A percentile compares a stretch with the other conserved stretches of the same genome.
These are phyloP conservation scores for Azolla pinnata DNA, from an alignment of 75 land plant species.

Conservation along the genomic window DNA sequence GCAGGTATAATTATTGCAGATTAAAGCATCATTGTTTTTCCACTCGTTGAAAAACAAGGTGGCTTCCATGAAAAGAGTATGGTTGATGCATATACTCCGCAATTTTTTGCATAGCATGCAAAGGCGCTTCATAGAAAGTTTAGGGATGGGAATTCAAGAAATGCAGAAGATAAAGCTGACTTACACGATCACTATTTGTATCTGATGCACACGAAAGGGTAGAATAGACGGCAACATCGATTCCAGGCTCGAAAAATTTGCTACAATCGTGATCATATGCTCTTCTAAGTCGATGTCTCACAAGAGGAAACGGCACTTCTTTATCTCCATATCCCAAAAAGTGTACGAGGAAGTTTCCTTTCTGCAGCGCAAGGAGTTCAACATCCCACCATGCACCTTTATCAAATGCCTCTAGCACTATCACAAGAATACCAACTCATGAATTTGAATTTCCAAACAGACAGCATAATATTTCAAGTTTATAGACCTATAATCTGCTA, in stretches of 20 bases:
- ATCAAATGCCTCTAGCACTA: not conserved
- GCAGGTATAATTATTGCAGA: not conserved
- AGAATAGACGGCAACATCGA: not conserved
- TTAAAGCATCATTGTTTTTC: too few species aligned
- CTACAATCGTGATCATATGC: not conserved
- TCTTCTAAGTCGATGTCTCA: not conserved
- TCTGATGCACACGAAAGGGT: not conserved
- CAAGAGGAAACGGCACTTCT: not conserved
- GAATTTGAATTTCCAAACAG: too few species aligned
- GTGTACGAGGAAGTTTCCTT: not conserved
- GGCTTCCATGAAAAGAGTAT: too few species aligned
- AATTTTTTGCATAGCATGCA: too few species aligned
- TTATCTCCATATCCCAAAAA: conserved; percentile 7
- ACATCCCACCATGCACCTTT: conserved; percentile 7
- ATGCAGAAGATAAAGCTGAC: not conserved
- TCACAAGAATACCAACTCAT: too few species aligned
- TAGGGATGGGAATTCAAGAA: too few species aligned
- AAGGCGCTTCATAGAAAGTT: too few species aligned
- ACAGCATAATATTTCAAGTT: too few species aligned
- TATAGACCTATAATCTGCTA: too few species aligned
- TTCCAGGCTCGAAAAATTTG: not conserved
- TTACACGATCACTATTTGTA: not conserved
- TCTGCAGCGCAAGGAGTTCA: not conserved
- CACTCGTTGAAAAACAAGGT: too few species aligned
- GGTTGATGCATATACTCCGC: too few species aligned